Percentiles rank a stretch among this genome's conserved stretches.
These are phyloP conservation scores for Phytophthora palmivora DNA, from an alignment of 352 stramenopile genomes.

Conservation along the genomic window DNA sequence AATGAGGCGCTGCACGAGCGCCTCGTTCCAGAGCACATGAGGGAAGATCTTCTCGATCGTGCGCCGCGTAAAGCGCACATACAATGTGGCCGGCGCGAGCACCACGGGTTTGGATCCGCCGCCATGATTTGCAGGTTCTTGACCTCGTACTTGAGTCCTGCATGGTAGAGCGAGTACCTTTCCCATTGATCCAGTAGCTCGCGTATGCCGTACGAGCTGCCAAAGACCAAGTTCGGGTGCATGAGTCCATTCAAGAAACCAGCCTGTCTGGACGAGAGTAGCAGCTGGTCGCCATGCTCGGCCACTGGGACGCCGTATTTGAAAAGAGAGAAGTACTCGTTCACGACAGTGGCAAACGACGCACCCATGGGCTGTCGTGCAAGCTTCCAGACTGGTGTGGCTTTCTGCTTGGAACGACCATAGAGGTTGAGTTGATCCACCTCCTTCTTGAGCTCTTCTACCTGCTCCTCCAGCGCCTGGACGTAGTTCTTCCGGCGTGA, in stretches of 20 bases:
- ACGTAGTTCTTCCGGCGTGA: constrained; percentile 60
- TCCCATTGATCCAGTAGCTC: constrained; percentile 68
- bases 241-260: constrained; percentile 53
- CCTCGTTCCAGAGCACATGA: constrained; percentile 67
- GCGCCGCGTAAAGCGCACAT: constrained; percentile 60
- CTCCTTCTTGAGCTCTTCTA: constrained; percentile 55
- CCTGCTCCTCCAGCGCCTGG: constrained; percentile 46
- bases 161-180: constrained; percentile 69
- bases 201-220: constrained; percentile 49
- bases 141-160: constrained; percentile 58
- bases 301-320: constrained; percentile 57
- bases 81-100: constrained; percentile 49
- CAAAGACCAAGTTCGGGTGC: constrained; percentile 58
- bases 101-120: constrained; percentile 49
- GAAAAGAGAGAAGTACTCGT: constrained; percentile 73
- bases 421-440: constrained; percentile 47
- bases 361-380: constrained; percentile 21
- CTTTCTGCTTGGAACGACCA: constrained; percentile 23
- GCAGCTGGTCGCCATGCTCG: constrained; percentile 29
- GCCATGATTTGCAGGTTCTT: constrained; percentile 50
- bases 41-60: constrained; percentile 79
- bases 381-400: constrained; percentile 15
- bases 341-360: constrained; percentile 51
- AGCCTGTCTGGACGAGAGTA: constrained; percentile 38
- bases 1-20: constrained; percentile 71